Evolutionary conservation across 805 yeast species (phyloP), one percentile per base, ranked within the genome.

Genomic region (Suhomyces sp.): DNA sequence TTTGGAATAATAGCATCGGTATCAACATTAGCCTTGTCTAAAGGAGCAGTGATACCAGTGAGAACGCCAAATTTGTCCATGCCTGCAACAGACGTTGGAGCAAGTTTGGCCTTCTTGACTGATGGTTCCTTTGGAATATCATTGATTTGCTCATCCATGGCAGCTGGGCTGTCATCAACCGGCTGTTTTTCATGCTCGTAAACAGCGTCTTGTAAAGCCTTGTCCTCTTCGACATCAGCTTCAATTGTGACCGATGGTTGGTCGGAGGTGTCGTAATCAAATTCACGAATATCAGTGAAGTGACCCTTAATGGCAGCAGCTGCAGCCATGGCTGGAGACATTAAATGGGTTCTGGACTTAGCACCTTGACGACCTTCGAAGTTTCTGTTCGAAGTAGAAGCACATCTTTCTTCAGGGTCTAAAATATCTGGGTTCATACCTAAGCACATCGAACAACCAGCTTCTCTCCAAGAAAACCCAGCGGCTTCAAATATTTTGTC

Each of bases 311-410:
- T 81, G 53, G 90, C 96, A 13, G 98, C 98, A 14, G 98, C 97
- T 20, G 98, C 98, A 31, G 98, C 98, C 98, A 93, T 93, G 15
- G 96, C 96, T 25, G 98, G 98, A 10, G 96, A 87, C 95, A 91
- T 88, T 58, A 93, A 76, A 61, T 93, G 98, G 13, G 98, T 93
- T 70, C 98, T 80, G 12, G 96, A 88, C 42, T 68, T 70, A 34
- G 96, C 95, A 69, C 98, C 98, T 74, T 93, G 98, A 68, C 98
- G 90, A 53, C 98, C 98, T 65, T 91, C 97, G 58, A 93, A 93
- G 71, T 93, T 93, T 76, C 98, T 84, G 76, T 93, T 93, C 15
- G 98, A 91, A 13, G 98, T 93, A 10, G 98, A 90, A 6, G 98
- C 98, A 72, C 98, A 93, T 69, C 98, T 81, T 67, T 93, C 98